A percentile compares a stretch with the other conserved stretches of the same genome.
Evolutionary conservation across 495 filamentous ascomycete species (phyloP).

Genomic region (Apodospora peruviana): DNA sequence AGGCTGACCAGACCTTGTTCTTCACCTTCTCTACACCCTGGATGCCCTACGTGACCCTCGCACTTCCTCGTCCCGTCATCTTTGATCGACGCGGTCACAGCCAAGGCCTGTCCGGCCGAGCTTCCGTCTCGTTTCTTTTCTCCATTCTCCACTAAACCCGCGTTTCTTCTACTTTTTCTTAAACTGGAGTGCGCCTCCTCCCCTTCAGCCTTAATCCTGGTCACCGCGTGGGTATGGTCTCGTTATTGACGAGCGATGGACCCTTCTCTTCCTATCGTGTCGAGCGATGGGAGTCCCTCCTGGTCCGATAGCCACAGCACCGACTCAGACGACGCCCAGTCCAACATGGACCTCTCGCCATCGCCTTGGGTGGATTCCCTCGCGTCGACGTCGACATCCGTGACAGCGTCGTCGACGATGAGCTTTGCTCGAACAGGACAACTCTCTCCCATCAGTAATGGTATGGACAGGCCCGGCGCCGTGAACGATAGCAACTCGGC

Average conservation of each 20-base stretch:
- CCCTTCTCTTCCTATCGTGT: slow-evolving; percentile 28
- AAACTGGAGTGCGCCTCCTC: slow-evolving; percentile 10
- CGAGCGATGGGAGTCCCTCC: slow-evolving; percentile 32
- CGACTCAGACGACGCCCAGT: slow-evolving; percentile 36
- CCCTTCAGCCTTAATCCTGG: slow-evolving; percentile 3
- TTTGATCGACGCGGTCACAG: slow-evolving; percentile 18
- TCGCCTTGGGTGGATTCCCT: slow-evolving; percentile 34
- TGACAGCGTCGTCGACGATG: slow-evolving; percentile 15
- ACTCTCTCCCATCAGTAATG: slow-evolving; percentile 46
- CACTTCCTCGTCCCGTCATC: slow-evolving; percentile 7
- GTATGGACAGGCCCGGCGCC: slow-evolving; percentile 31
- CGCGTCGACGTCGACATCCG: slow-evolving; percentile 16
- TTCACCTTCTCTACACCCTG: neutral
- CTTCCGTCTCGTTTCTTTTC: slow-evolving; percentile 3
- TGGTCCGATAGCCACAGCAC: slow-evolving; percentile 42
- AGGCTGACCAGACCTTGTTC: neutral
- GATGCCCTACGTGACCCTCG: slow-evolving; percentile 4
- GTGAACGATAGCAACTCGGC: slow-evolving; percentile 16
- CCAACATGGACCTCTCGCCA: slow-evolving; percentile 26
- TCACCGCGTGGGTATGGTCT: slow-evolving; percentile 28
- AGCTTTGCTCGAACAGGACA: slow-evolving; percentile 35
- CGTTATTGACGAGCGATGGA: slow-evolving; percentile 42
- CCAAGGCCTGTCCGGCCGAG: slow-evolving; percentile 10
- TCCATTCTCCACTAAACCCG: slow-evolving; percentile 5
- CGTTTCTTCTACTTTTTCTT: slow-evolving; percentile 9